These are phyloP conservation scores for Plectranthus barbatus DNA, from an alignment of 257 asterid genomes.

Conservation along the genomic window DNA sequence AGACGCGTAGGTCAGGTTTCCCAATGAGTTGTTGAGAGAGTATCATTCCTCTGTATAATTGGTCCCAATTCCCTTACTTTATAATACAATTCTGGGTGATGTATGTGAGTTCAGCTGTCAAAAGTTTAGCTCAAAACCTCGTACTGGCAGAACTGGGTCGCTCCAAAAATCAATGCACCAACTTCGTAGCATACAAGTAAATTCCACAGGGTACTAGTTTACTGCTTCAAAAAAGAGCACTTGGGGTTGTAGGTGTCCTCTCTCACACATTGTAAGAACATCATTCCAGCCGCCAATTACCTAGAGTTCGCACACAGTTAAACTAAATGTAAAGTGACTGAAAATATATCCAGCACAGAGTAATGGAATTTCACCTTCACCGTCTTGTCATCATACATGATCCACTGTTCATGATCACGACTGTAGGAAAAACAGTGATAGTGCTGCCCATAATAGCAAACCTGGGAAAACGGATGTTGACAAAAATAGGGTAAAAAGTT, in stretches of 20 bases:
- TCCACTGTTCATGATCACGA: slow-evolving; percentile 65
- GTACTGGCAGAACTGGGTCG: slow-evolving; percentile 8
- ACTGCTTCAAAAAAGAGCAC: slow-evolving; percentile 84
- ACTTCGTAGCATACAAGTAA: slow-evolving; percentile 6
- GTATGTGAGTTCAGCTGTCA: slow-evolving; percentile 14
- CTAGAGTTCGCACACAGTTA: slow-evolving; percentile 20
- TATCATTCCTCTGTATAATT: slow-evolving; percentile 3
- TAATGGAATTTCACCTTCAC: slow-evolving; percentile 57
- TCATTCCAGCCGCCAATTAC: slow-evolving; percentile 87
- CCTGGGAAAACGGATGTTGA: slow-evolving; percentile 15
- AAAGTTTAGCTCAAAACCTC: slow-evolving; percentile 15
- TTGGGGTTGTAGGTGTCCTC: slow-evolving; percentile 95
- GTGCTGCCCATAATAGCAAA: slow-evolving; percentile 86
- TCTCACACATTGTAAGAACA: slow-evolving; percentile 75
- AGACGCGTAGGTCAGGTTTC: slow-evolving; percentile 1
- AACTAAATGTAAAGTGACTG: neutral
- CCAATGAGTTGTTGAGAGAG: slow-evolving; percentile 22
- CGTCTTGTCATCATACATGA: slow-evolving; percentile 89
- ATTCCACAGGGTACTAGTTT: slow-evolving; percentile 27
- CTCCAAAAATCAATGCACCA: slow-evolving; percentile 21
- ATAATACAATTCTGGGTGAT: slow-evolving; percentile 24
- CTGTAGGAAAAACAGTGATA: slow-evolving; percentile 93
- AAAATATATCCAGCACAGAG: neutral
- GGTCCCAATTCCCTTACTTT: slow-evolving; percentile 21
- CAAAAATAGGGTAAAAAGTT: neutral